Evolutionary conservation across 495 filamentous ascomycete genomes (phyloP).

Genomic region (Penicillium paxilli): DNA sequence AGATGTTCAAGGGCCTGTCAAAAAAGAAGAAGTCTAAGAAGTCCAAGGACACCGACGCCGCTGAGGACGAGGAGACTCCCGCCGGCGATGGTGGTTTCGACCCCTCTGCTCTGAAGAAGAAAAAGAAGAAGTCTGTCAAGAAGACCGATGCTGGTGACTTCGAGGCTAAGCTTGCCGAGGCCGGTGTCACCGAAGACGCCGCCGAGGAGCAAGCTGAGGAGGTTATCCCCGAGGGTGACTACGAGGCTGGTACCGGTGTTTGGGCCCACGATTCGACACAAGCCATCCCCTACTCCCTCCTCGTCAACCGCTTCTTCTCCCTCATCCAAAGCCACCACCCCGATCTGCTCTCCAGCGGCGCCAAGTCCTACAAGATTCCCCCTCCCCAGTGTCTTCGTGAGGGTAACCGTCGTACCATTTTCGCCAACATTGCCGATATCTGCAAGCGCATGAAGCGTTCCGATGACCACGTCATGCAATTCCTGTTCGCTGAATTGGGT

Average conservation of each 20-base stretch:
- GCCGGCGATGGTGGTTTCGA: conserved; percentile 70
- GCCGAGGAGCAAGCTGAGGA: conserved; percentile 51
- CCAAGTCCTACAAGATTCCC: conserved; percentile 96
- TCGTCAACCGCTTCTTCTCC: conserved; percentile 88
- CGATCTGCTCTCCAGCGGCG: conserved; percentile 82
- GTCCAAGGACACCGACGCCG: conserved; percentile 57
- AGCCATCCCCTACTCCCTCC: conserved; percentile 77
- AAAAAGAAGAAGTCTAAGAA: conserved; percentile 82
- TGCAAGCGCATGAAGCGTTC: conserved; percentile 94
- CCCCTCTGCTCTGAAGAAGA: conserved; percentile 81
- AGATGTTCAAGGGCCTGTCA: conserved; percentile 78
- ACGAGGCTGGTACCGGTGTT: conserved; percentile 88
- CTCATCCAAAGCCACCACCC: conserved; percentile 91
- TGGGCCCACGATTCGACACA: conserved; percentile 80
- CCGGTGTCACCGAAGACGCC: conserved; percentile 56
- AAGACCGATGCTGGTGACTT: conserved; percentile 75
- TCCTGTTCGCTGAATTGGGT: conserved; percentile 96
- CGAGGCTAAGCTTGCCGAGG: conserved; percentile 77
- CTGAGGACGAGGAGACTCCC: conserved; percentile 55
- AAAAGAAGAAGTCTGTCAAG: conserved; percentile 71
- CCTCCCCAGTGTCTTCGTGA: conserved; percentile 98
- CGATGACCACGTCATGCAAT: conserved; percentile 95
- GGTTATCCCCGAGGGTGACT: conserved; percentile 64
- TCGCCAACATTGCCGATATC: conserved; percentile 94
- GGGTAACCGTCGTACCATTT: conserved; percentile 99